A percentile compares a stretch with the other conserved stretches of the same genome.
Conservation (phyloP, 2,329 filamentous ascomycete species). For the Magnaporthiopsis poae region DNA sequence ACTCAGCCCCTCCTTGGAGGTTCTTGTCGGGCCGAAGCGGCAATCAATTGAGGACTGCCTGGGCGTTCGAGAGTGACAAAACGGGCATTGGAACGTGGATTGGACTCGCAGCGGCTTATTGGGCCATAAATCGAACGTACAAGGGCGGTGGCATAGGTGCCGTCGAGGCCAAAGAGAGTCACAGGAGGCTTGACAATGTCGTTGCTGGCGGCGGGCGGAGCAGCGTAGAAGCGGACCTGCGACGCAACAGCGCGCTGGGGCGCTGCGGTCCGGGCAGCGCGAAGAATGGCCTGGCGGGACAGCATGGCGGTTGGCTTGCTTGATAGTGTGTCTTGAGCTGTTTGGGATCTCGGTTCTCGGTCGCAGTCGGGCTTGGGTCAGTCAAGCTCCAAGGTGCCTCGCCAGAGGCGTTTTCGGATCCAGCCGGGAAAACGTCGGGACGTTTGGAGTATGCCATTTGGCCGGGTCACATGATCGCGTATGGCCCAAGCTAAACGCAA, state of each 20-base stretch:
- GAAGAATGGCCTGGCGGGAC: slow-evolving; percentile 49
- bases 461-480: not conserved
- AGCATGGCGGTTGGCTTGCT: slow-evolving; percentile 36
- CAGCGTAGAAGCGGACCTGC: slow-evolving; percentile 67
- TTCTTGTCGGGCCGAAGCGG: no score
- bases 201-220: slow-evolving; percentile 52
- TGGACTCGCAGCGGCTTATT: not conserved
- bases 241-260: slow-evolving; percentile 50
- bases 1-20: not conserved
- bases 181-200: slow-evolving; percentile 73
- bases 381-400: not conserved
- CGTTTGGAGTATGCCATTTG: not conserved
- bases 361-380: not conserved
- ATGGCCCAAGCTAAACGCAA: not conserved
- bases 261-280: slow-evolving; percentile 46
- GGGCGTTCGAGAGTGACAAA: not conserved
- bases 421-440: slow-evolving; percentile 2
- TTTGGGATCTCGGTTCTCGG: not conserved
- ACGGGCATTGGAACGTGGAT: not conserved
- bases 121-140: slow-evolving; percentile 47
- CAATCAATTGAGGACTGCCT: not conserved
- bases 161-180: slow-evolving; percentile 88
- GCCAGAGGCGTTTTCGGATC: slow-evolving; percentile 4
- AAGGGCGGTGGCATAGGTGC: slow-evolving; percentile 96
- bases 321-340: not conserved